Evolutionary conservation across 2,329 filamentous ascomycete genomes (phyloP).

Genomic region (Cryphonectria carpinicola): DNA sequence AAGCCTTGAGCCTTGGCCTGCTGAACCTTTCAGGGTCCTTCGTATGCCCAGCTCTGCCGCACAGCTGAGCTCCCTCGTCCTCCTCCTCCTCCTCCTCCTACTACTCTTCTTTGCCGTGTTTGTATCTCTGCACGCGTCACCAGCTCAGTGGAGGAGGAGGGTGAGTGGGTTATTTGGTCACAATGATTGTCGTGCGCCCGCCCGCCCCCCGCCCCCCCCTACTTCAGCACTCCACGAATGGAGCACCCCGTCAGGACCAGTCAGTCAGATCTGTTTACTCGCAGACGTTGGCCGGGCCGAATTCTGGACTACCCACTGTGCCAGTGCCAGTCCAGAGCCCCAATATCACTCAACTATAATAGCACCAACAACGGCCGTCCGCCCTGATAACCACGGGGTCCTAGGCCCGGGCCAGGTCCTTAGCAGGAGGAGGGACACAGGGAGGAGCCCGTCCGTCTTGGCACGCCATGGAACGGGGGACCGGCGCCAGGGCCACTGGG

Average conservation of each 20-base stretch:
- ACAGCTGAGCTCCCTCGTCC: no score
- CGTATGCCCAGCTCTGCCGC: background rate
- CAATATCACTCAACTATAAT: background rate
- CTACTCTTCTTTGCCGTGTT: background rate
- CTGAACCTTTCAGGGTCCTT: no score
- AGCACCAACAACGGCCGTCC: background rate
- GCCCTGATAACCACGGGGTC: background rate
- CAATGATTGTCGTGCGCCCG: background rate
- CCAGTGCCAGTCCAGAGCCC: background rate
- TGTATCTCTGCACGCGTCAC: background rate
- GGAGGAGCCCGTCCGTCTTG: background rate
- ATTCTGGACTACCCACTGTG: background rate
- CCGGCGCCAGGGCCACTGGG: slow-evolving; percentile 6
- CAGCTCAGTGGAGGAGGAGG: background rate
- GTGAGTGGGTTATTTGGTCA: background rate
- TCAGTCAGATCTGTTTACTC: background rate
- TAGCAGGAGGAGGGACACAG: background rate
- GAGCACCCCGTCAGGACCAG: background rate
- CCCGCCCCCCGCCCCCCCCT: no score
- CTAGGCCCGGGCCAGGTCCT: background rate
- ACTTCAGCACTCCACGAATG: background rate
- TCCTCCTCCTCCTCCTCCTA: no score
- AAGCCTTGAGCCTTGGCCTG: background rate
- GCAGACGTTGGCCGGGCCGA: background rate
- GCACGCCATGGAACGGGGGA: background rate